Percentiles rank a stretch among this genome's conserved stretches.
These are phyloP conservation scores for Phialocephala sp. DNA, from an alignment of 2,329 filamentous ascomycete genomes.

Conservation along the genomic window DNA sequence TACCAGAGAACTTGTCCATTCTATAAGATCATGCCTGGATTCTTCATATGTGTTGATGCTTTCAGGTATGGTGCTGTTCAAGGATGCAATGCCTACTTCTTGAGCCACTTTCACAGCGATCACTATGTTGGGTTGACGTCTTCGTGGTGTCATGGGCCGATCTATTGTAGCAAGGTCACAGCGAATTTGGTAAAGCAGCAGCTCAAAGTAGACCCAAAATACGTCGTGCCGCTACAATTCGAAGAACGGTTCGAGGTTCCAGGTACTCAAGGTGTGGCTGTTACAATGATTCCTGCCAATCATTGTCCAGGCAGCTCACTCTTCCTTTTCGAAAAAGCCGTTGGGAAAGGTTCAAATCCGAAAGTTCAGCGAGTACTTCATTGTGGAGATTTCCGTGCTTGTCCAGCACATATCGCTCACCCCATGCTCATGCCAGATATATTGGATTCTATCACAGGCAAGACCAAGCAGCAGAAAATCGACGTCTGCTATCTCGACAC, in stretches of 20 bases:
- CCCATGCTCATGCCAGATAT: constrained; percentile 79
- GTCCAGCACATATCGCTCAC: constrained; percentile 81
- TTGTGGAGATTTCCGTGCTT: constrained; percentile 95
- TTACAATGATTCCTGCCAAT: constrained; percentile 96
- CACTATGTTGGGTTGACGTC: constrained; percentile 92
- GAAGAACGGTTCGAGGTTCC: constrained; percentile 81
- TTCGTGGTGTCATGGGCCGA: constrained; percentile 90
- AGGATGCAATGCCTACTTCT: constrained; percentile 91
- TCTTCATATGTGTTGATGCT: constrained; percentile 92
- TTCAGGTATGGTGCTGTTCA: constrained; percentile 94
- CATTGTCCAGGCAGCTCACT: constrained; percentile 95
- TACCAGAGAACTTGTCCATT: constrained; percentile 94
- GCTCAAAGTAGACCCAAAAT: constrained; percentile 83
- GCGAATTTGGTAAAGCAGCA: constrained; percentile 88
- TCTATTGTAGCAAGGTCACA: constrained; percentile 94
- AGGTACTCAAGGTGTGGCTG: constrained; percentile 78
- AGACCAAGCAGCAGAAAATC: constrained; percentile 80
- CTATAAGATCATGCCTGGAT: constrained; percentile 95
- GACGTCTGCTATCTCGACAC: constrained; percentile 98
- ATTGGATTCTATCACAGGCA: constrained; percentile 72
- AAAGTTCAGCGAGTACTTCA: constrained; percentile 83
- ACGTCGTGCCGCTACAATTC: constrained; percentile 84
- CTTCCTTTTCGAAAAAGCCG: constrained; percentile 85
- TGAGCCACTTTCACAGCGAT: constrained; percentile 98
- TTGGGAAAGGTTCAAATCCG: constrained; percentile 63